Conservation (phyloP, 208 protist genomes). For the Leishmania aethiopica region DNA sequence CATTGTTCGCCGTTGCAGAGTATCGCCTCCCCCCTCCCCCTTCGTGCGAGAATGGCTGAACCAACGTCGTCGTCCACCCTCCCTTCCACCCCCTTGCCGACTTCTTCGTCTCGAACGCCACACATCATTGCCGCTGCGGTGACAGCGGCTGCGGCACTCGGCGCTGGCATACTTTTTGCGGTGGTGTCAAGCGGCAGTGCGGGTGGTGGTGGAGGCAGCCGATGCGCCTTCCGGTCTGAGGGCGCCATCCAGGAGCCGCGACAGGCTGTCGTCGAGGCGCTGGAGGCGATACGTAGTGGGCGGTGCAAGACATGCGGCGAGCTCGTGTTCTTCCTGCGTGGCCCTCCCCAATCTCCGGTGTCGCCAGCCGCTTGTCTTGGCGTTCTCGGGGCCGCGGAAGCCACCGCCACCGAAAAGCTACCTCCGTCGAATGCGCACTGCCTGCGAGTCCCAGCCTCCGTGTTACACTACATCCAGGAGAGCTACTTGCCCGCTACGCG, state of each 20-base stretch:
- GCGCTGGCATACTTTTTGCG: constrained; percentile 15
- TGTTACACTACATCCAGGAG: constrained; percentile 52
- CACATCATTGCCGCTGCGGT: constrained; percentile 27
- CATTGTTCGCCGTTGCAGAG: background rate
- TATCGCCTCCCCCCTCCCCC: background rate
- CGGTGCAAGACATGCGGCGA: constrained; percentile 45
- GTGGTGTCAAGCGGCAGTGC: constrained; percentile 3
- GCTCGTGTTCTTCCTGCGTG: constrained; percentile 64
- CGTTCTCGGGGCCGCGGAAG: background rate
- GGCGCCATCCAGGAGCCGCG: constrained; percentile 32
- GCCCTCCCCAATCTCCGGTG: constrained; percentile 22
- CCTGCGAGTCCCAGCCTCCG: constrained; percentile 31
- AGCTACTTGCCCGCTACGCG: constrained; percentile 44
- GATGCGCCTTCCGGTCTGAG: constrained; percentile 29
- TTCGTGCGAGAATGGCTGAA: background rate
- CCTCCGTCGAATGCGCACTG: constrained; percentile 44
- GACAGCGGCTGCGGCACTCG: constrained; percentile 24
- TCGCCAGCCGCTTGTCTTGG: constrained; percentile 13
- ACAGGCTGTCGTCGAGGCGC: constrained; percentile 42
- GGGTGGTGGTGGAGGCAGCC: constrained; percentile 16
- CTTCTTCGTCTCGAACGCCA: constrained; percentile 3
- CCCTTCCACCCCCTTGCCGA: background rate
- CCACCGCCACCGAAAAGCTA: constrained; percentile 18
- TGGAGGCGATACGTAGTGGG: constrained; percentile 37
- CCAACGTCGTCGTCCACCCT: background rate